Conservation (phyloP, 192 early-diverging fungal genomes). For the Coemansia sp. region DNA sequence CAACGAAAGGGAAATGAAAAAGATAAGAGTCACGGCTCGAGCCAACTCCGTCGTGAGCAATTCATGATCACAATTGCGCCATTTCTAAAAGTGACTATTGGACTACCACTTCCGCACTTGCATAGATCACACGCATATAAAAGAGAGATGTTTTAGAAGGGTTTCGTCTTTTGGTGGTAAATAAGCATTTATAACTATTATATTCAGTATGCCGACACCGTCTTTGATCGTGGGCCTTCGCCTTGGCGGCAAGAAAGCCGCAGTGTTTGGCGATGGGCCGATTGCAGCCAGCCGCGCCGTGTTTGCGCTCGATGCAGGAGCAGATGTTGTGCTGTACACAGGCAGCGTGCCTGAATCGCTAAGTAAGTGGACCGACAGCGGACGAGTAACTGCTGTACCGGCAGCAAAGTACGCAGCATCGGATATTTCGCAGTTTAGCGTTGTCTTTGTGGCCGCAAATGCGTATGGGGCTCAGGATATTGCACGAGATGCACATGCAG, state of each 20-base stretch:
- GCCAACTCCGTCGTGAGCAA: slow-evolving; percentile 1
- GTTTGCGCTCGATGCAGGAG: slow-evolving; percentile 69
- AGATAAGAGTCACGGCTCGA: neutral
- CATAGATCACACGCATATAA: slow-evolving; percentile 9
- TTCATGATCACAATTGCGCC: slow-evolving; percentile 10
- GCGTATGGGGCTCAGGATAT: slow-evolving; percentile 44
- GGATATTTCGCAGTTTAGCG: slow-evolving; percentile 31
- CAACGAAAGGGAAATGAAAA: neutral
- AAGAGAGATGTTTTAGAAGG: no score
- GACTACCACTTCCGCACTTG: slow-evolving; percentile 23
- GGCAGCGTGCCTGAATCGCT: slow-evolving; percentile 28
- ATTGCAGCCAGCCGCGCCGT: slow-evolving; percentile 67
- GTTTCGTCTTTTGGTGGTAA: neutral
- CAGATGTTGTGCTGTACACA: slow-evolving; percentile 61
- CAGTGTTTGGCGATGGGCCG: slow-evolving; percentile 69
- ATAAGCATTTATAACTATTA: no score
- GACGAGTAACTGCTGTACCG: slow-evolving; percentile 18
- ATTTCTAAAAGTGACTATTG: slow-evolving; percentile 23
- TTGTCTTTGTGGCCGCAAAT: slow-evolving; percentile 44
- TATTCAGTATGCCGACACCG: slow-evolving; percentile 10
- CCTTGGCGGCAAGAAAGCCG: slow-evolving; percentile 35
- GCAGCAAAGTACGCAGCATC: slow-evolving; percentile 12
- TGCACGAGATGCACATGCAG: slow-evolving; percentile 50
- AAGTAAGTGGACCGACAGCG: slow-evolving; percentile 38
- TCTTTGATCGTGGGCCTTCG: slow-evolving; percentile 51